phyloP scores from a whole-genome alignment of 2,329 filamentous ascomycete species.

The Venturia oleaginea region DNA sequence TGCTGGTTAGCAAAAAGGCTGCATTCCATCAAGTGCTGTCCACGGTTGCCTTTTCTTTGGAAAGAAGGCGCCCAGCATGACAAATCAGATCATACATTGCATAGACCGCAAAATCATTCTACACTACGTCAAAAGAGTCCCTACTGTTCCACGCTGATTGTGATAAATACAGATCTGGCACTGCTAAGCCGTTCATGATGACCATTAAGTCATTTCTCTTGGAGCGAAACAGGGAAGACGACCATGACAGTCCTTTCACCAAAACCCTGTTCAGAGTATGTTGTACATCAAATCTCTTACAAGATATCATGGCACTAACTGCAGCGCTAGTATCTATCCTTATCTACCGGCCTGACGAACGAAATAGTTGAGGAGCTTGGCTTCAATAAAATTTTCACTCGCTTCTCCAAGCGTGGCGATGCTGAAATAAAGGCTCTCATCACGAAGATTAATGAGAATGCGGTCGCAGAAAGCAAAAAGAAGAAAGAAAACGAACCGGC shows the following conservation, averaged over 20 bases:
- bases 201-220: conserved; percentile 41
- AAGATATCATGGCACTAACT: conserved; percentile 42
- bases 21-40: background rate
- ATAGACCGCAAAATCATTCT: conserved; percentile 1
- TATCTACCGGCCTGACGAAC: conserved; percentile 52
- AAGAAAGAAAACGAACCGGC: conserved; percentile 10
- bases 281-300: conserved; percentile 20
- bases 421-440: conserved; percentile 54
- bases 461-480: conserved; percentile 23
- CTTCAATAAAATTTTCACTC: conserved; percentile 54
- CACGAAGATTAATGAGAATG: conserved; percentile 43
- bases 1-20: background rate
- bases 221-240: conserved; percentile 37
- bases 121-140: background rate
- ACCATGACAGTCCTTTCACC: conserved; percentile 34
- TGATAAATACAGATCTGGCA: conserved; percentile 6
- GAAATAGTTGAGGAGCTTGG: conserved; percentile 54
- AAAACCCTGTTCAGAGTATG: conserved; percentile 33
- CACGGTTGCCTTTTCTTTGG: background rate
- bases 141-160: conserved; percentile 3
- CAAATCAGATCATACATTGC: background rate
- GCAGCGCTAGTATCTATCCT: conserved; percentile 49
- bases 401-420: conserved; percentile 57
- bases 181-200: conserved; percentile 31
- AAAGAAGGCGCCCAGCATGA: background rate